Evolutionary conservation across 257 asterid genomes (phyloP).

Genomic region (Primulina huaijiensis): DNA sequence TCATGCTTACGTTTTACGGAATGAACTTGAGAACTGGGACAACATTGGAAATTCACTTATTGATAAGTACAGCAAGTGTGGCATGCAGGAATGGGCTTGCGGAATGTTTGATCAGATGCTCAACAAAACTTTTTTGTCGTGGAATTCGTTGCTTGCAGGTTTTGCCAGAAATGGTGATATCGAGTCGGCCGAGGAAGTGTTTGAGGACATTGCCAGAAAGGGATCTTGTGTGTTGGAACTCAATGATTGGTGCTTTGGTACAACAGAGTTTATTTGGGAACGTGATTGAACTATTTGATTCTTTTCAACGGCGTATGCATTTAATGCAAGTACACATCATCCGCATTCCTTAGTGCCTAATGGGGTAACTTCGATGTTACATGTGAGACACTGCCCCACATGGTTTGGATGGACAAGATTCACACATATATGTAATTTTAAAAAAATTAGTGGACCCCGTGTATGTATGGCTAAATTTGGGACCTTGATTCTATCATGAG

Average conservation of each 20-base stretch:
- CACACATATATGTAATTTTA: no score
- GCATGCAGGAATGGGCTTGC: conserved; percentile 41
- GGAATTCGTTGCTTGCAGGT: conserved; percentile 55
- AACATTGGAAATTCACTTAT: conserved; percentile 46
- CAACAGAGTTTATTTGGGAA: conserved; percentile 41
- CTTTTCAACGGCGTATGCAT: neutral
- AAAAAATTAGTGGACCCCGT: no score
- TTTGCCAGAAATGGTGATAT: conserved; percentile 47
- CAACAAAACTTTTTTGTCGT: conserved; percentile 45
- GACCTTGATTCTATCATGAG: no score
- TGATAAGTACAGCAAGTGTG: conserved; percentile 52
- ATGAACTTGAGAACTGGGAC: conserved; percentile 40
- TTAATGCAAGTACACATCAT: neutral
- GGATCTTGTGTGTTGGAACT: conserved; percentile 54
- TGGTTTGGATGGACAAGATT: no score
- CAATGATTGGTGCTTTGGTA: conserved; percentile 46
- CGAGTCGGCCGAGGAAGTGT: conserved; percentile 34
- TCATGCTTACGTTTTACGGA: conserved; percentile 50
- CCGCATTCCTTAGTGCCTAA: neutral
- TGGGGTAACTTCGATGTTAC: no score
- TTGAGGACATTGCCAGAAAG: conserved; percentile 45
- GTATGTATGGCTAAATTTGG: no score
- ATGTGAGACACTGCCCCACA: no score
- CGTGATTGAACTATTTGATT: conserved; percentile 38
- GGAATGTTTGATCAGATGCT: conserved; percentile 44